Base-by-base conservation (phyloP, 768 basidiomycete genomes). In the Hypholoma fasciculare region DNA sequence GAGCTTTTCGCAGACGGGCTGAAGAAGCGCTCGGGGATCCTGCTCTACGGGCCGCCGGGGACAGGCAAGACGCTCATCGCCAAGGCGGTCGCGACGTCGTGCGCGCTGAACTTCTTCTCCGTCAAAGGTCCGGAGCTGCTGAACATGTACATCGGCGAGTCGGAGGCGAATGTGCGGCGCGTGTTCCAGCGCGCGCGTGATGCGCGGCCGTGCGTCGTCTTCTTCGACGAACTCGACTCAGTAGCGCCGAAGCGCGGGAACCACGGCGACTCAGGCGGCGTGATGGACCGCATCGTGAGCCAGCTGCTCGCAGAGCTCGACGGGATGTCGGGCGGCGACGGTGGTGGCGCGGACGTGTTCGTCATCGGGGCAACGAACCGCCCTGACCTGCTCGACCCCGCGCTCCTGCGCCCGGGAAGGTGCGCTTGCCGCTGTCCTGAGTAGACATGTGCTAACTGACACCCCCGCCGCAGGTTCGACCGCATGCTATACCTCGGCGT, bases 131-230 rank as follows among this genome's bases (percentile, higher is more conserved):
- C 96, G 3, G 96, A 98, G 67, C 75, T 98, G 38, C 83, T 97
- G 51, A 96, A 96, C 74, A 98, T 98, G 96, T 98, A 96, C 73
- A 96, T 98, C 65, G 96, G 96, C 58, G 96, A 97, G 73, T 96
- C 94, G 11, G 96, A 98, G 72, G 97, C 98, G 60, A 99, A 98
- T 72, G 96, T 99, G 40, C 85, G 97, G 13, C 80, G 88, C 14
- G 87, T 98, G 1, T 98, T 98, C 71, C 92, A 96, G 69, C 84
- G 86, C 12, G 96, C 96, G 26, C 76, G 92, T 52, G 94, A 96
- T 74, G 96, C 96, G 1, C 87, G 86, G 53, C 96, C 96, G 7
- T 98, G 96, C 71, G 90, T 97, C 47, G 91, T 98, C 49, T 98
- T 98, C 72, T 97, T 98, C 72, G 96, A 98, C 71, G 96, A 98